Percentiles rank a stretch among this genome's conserved stretches.
Conservation (phyloP, 106 monocot species). For the Dendrobium nobile region DNA sequence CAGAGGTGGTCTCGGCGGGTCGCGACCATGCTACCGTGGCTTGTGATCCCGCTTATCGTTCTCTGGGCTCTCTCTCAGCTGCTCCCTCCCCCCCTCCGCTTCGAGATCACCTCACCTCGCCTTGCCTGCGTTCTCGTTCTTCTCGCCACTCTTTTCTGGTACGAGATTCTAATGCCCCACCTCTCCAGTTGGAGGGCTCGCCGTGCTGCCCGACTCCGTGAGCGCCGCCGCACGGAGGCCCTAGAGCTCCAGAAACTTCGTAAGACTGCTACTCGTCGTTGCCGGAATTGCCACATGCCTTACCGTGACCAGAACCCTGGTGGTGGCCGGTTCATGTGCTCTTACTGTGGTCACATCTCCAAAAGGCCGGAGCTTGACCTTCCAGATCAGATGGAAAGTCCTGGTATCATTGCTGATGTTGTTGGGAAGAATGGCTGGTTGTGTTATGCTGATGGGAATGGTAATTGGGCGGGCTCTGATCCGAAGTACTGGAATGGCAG, state of each 20-base stretch:
- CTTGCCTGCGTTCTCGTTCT: slow-evolving; percentile 48
- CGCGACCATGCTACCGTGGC: slow-evolving; percentile 62
- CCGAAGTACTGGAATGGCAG: not conserved
- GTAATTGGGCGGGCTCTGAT: not conserved
- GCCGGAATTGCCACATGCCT: slow-evolving; percentile 28
- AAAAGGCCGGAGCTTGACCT: slow-evolving; percentile 23
- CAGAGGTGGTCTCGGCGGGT: slow-evolving; percentile 43
- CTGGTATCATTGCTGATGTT: slow-evolving; percentile 1
- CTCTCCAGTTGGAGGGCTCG: slow-evolving; percentile 44
- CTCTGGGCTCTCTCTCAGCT: slow-evolving; percentile 62
- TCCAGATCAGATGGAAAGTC: slow-evolving; percentile 7
- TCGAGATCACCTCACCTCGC: slow-evolving; percentile 53
- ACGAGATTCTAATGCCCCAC: slow-evolving; percentile 48
- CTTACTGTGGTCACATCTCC: slow-evolving; percentile 28
- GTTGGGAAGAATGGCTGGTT: slow-evolving; percentile 2
- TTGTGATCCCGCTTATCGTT: slow-evolving; percentile 39
- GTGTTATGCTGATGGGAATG: slow-evolving; percentile 4
- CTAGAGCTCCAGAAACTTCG: slow-evolving; percentile 61
- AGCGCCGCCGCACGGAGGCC: slow-evolving; percentile 30
- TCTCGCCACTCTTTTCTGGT: slow-evolving; percentile 44
- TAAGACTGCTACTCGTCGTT: slow-evolving; percentile 22
- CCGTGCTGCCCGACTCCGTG: slow-evolving; percentile 41
- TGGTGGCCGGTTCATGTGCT: slow-evolving; percentile 23
- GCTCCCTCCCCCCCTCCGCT: slow-evolving; percentile 32
- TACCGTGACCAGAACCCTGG: slow-evolving; percentile 34